A percentile compares a stretch with the other conserved stretches of the same genome.
Conservation (phyloP, 495 filamentous ascomycete species). For the Darksidea phi region DNA sequence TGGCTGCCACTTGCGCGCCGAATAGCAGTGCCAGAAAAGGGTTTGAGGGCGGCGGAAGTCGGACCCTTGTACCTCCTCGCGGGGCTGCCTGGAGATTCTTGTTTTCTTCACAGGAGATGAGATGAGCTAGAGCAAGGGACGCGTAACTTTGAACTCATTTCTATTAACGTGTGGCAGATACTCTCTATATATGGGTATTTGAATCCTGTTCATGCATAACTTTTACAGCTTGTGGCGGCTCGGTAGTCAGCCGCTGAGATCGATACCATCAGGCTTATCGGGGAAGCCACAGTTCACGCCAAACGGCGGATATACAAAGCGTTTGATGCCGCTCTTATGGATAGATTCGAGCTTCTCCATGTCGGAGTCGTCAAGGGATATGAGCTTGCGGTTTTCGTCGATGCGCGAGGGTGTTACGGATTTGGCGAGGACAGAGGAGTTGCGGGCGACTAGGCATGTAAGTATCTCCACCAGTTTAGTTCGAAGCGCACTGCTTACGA, state of each 20-base stretch:
- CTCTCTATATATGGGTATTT: not conserved
- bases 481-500: slow-evolving; percentile 47
- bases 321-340: slow-evolving; percentile 58
- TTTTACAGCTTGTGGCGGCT: not conserved
- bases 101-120: no score
- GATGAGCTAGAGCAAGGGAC: no score
- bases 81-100: no score
- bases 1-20: no score
- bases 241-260: slow-evolving; percentile 21
- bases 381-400: slow-evolving; percentile 67
- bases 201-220: not conserved
- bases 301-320: slow-evolving; percentile 78
- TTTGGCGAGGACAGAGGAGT: slow-evolving; percentile 74
- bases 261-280: slow-evolving; percentile 55
- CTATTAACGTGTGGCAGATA: no score
- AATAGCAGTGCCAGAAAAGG: no score
- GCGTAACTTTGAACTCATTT: no score
- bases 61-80: no score
- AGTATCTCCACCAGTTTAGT: slow-evolving; percentile 16
- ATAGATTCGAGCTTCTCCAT: slow-evolving; percentile 63
- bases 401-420: slow-evolving; percentile 74
- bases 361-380: slow-evolving; percentile 66
- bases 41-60: no score
- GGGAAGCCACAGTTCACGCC: slow-evolving; percentile 76
- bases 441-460: slow-evolving; percentile 59